These are phyloP conservation scores for Elongisporangium prolatum DNA, from an alignment of 352 stramenopile genomes.

Conservation along the genomic window DNA sequence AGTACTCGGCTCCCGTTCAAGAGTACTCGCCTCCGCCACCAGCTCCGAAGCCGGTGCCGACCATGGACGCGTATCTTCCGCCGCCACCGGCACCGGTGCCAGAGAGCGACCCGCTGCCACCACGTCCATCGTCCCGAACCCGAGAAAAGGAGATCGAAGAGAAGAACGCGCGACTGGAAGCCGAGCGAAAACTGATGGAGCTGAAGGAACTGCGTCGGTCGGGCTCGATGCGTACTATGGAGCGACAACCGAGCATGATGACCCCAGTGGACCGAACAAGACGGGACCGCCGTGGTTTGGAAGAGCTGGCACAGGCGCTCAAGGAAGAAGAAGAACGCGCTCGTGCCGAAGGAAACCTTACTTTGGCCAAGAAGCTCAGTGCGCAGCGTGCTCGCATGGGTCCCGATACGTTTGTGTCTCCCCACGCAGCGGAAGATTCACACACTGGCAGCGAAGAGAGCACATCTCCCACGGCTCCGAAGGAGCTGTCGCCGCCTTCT, in stretches of 20 bases:
- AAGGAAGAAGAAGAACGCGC: constrained; percentile 77
- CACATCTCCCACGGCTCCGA: background rate
- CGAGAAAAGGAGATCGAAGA: constrained; percentile 60
- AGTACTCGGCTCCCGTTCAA: constrained; percentile 6
- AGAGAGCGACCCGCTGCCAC: constrained; percentile 1
- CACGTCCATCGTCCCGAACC: background rate
- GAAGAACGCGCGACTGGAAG: constrained; percentile 66
- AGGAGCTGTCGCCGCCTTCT: background rate
- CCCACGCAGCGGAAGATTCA: constrained; percentile 5
- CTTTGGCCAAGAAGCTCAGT: constrained; percentile 72
- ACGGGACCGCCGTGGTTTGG: constrained; percentile 66
- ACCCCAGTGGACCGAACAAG: constrained; percentile 54
- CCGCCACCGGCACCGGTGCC: constrained; percentile 11
- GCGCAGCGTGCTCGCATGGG: constrained; percentile 60
- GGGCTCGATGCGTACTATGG: constrained; percentile 50
- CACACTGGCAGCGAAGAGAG: background rate
- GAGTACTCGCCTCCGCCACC: constrained; percentile 10
- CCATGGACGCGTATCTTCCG: background rate
- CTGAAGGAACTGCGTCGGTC: constrained; percentile 70
- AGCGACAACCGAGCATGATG: constrained; percentile 48
- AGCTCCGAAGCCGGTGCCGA: constrained; percentile 4
- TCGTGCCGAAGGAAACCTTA: constrained; percentile 68
- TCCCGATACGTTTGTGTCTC: constrained; percentile 3
- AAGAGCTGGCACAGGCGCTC: constrained; percentile 76
- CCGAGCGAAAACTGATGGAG: constrained; percentile 78